phyloP scores from a whole-genome alignment of 139 green algal genomes.

The Zygnema cylindricum region DNA sequence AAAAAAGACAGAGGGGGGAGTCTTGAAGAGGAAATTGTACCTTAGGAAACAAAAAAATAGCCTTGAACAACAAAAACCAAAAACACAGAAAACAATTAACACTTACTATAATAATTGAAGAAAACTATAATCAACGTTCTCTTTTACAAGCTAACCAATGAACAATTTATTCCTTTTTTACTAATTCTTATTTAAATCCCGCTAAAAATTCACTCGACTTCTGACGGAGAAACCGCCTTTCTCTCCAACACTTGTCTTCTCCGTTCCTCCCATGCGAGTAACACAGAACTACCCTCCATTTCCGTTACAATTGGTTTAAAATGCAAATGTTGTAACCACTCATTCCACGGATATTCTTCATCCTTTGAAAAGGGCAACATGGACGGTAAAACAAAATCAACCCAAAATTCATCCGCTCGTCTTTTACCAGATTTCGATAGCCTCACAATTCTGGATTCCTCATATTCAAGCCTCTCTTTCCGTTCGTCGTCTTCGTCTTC shows the following conservation, averaged over 20 bases:
- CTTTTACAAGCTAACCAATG: too few species aligned
- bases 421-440: not conserved
- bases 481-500: not conserved
- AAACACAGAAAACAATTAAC: too few species aligned
- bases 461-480: not conserved
- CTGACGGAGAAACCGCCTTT: too few species aligned
- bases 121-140: too few species aligned
- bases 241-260: not conserved
- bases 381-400: not conserved
- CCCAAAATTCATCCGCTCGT: not conserved
- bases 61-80: too few species aligned
- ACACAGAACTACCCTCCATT: not conserved
- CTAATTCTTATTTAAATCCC: too few species aligned
- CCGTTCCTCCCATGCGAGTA: conserved; percentile 12
- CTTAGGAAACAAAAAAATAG: too few species aligned
- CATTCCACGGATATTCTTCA: conserved; percentile 5
- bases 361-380: conserved; percentile 10
- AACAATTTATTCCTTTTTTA: too few species aligned
- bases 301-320: not conserved
- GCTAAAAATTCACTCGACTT: too few species aligned
- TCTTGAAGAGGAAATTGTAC: too few species aligned
- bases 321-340: conserved; percentile 19
- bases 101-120: too few species aligned
- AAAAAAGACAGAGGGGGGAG: too few species aligned
- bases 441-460: not conserved